Percentiles rank a stretch among this genome's conserved stretches.
Evolutionary conservation across 176 grass and related monocot genomes (phyloP).

Genomic region (Microstegium vimineum): DNA sequence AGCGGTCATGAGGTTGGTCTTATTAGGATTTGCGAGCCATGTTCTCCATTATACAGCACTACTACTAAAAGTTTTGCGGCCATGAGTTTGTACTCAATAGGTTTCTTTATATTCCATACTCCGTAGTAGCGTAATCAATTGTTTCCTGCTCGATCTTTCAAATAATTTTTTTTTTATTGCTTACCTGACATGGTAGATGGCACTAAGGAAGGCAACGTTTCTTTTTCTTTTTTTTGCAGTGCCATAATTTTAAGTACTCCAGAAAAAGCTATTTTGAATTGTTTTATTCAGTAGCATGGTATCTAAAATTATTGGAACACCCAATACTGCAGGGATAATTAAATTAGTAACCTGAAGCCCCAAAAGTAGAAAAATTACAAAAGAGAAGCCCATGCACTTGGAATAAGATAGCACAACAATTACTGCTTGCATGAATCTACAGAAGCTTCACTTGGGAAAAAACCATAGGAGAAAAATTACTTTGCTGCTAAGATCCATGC

Average conservation of each 20-base stretch:
- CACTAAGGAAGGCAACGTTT: not conserved
- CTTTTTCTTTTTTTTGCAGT: too few relatives aligned
- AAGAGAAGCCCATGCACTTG: conserved; percentile 23
- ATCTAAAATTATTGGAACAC: not conserved
- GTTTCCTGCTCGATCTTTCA: not conserved
- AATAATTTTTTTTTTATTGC: not conserved
- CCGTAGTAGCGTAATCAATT: not conserved
- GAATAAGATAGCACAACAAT: conserved; percentile 13
- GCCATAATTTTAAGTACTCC: not conserved
- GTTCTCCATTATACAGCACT: not conserved
- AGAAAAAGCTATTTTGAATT: not conserved
- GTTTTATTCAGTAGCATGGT: not conserved
- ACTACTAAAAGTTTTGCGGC: too few relatives aligned
- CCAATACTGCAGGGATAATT: not conserved
- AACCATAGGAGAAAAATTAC: conserved; percentile 33
- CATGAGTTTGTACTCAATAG: too few relatives aligned
- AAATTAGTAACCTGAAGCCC: not conserved
- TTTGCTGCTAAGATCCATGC: conserved; percentile 26
- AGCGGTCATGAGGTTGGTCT: conserved; percentile 57
- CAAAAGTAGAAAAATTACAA: conserved; percentile 26
- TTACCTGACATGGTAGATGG: not conserved
- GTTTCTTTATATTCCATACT: too few relatives aligned
- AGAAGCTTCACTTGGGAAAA: conserved; percentile 45
- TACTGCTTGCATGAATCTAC: conserved; percentile 30
- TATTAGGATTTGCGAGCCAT: not conserved